A percentile compares a stretch with the other conserved stretches of the same genome.
Evolutionary conservation across 1,284 basidiomycete genomes (phyloP).

Genomic region (Pholiota adiposa): DNA sequence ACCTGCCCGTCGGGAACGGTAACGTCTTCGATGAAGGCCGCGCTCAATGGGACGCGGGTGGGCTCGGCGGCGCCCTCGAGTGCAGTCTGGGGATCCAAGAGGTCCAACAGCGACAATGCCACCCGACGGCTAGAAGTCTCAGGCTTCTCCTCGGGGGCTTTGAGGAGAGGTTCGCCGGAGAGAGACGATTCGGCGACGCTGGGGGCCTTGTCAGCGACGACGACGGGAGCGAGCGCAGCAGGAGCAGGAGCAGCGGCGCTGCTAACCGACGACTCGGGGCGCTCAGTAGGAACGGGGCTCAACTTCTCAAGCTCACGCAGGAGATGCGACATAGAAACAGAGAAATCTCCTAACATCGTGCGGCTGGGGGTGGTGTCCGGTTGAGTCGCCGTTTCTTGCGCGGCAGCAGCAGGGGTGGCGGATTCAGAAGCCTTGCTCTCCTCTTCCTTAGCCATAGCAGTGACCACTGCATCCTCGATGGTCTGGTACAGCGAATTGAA

Average conservation of each 20-base stretch:
- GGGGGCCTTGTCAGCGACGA: neutral
- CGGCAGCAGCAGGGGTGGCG: neutral
- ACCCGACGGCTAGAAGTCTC: conserved; percentile 1
- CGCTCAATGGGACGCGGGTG: conserved; percentile 39
- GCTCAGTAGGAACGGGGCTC: neutral
- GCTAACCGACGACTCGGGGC: neutral
- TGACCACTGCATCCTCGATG: neutral
- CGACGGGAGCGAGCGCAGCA: neutral
- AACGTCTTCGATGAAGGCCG: conserved; percentile 66
- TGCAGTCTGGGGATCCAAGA: conserved; percentile 14
- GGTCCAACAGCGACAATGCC: conserved; percentile 33
- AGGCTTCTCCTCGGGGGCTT: conserved; percentile 22
- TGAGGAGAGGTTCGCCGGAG: conserved; percentile 34
- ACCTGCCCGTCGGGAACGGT: conserved; percentile 78
- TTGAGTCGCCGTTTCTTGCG: neutral
- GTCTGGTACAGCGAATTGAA: conserved; percentile 2
- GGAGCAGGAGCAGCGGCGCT: neutral
- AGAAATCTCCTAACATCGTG: conserved; percentile 12
- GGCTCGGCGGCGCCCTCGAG: neutral
- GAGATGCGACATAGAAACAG: conserved; percentile 14
- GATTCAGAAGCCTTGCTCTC: neutral
- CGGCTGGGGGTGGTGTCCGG: neutral
- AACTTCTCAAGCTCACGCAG: conserved; percentile 16
- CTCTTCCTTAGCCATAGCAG: neutral
- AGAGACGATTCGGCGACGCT: conserved; percentile 31